Base-by-base conservation (phyloP, 2,329 filamentous ascomycete genomes). In the Pseudopithomyces maydicus region DNA sequence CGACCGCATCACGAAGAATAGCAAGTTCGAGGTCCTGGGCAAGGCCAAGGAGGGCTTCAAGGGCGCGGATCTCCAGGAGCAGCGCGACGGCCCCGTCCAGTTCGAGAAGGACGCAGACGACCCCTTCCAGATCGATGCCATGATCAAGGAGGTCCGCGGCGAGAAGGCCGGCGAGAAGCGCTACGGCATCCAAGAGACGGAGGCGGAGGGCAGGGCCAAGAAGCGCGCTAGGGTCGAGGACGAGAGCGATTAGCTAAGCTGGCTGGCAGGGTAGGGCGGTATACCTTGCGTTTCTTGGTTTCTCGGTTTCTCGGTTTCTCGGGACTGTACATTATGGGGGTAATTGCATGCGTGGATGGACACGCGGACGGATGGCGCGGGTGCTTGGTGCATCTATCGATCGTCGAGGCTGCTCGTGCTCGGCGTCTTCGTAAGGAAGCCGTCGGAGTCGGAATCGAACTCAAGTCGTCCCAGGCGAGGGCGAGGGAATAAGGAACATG, bases 121-220 rank as follows among this genome's bases (percentile, higher is more conserved):
- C 77, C 92, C 92, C 1, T 98, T 98, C 76, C 93, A 96, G 48
- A 95, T 98, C 65, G 92, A 96, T 73, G 90, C 91, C 69, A 96
- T 99, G 81, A 87, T 99, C 74, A 89, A 87, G 35, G 92, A 97
- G 75, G 92, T 83, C 23, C 82, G 81, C 83, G 69, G 87, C 81
- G 75, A 87, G 76, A 72, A 57, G 70, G 72, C 84, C 2, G 83
- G 84, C 2, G 91, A 90, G 78, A 88, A 92, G 73, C 86, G 90
- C 35, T 92, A 90, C 72, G 91, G 91, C 0, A 78, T 95, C 57
- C 88, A 92, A 64, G 88, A 90, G 29, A 82, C 82, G 54, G 71
- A 90, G 29, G 82, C 82, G 54, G 71, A 80, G 55, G 76, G 75
- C 38, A 74, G 79, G 55, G 72, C 75, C 20, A 70, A 84, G 48